Evolutionary conservation across 1,284 basidiomycete genomes (phyloP), one percentile per base, ranked within the genome.

Genomic region (Rhodotorula sp.): DNA sequence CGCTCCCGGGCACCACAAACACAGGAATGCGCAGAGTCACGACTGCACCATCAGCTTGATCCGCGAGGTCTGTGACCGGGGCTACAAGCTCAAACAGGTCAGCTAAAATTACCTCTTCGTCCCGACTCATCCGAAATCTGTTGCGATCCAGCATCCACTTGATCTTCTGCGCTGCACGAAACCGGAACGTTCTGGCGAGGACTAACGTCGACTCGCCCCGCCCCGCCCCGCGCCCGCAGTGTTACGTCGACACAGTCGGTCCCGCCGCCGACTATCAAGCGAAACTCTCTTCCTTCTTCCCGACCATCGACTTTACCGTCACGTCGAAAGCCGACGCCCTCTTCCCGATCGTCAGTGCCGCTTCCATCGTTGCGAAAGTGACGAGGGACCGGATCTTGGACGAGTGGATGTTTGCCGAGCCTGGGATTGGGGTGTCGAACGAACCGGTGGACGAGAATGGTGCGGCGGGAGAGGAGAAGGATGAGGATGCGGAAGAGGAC

Each of bases 331-430:
- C 95, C 21, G 95, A 99, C 80, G 90, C 90, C 26, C 89, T 93
- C 76, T 99, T 89, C 85, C 97, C 95, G 78, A 94, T 99, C 73
- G 97, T 99, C 67, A 91, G 93, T 28, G 95, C 95, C 10, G 97
- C 95, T 3, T 94, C 91, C 80, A 93, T 99, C 47, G 92, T 94
- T 7, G 95, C 95, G 7, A 99, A 99, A 82, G 94, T 95, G 49
- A 99, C 95, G 0, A 85, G 95, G 73, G 95, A 99, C 79, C 86
- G 89, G 7, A 94, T 93, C 82, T 85, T 99, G 28, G 90, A 95
- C 66, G 85, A 85, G 16, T 99, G 95, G 95, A 76, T 78, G 15
- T 85, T 85, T 77, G 79, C 81, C 0, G 85, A 85, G 69, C 78
- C 73, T n/a, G 70, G 68, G 43, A 65, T 68, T 45, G 68, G 59